phyloP scores from a whole-genome alignment of 805 yeast genomes.

The Tetrapisispora taiwanensis region DNA sequence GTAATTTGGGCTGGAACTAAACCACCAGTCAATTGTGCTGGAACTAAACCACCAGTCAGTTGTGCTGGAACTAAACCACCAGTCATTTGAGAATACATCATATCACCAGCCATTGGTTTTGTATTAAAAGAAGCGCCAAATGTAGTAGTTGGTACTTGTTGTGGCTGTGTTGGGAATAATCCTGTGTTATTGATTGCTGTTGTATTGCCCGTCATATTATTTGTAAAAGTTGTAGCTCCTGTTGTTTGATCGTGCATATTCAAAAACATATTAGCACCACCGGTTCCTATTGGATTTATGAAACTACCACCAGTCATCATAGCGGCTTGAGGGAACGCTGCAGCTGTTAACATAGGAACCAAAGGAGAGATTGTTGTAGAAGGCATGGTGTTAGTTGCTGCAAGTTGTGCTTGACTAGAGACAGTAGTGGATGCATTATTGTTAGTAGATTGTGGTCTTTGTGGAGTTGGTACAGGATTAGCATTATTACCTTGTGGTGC shows the following conservation, averaged over 20 bases:
- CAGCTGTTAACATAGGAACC: slow-evolving; percentile 15
- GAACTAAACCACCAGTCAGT: neutral
- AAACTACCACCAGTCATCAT: slow-evolving; percentile 14
- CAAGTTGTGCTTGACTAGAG: neutral
- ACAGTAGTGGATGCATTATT: slow-evolving; percentile 1
- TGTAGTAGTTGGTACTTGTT: slow-evolving; percentile 1
- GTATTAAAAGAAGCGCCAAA: slow-evolving; percentile 1
- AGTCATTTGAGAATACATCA: neutral
- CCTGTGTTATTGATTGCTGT: neutral
- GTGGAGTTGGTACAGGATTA: neutral
- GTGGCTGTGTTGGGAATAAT: neutral
- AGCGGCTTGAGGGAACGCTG: slow-evolving; percentile 13
- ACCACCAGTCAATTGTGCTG: neutral
- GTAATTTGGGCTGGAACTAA: neutral
- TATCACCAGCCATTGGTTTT: neutral
- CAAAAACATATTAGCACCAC: slow-evolving; percentile 2
- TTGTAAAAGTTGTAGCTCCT: slow-evolving; percentile 1
- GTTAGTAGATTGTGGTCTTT: slow-evolving; percentile 1
- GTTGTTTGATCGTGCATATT: slow-evolving; percentile 5
- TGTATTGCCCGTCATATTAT: neutral
- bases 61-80: slow-evolving; percentile 1
- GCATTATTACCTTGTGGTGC: neutral
- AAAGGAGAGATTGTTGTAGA: slow-evolving; percentile 5
- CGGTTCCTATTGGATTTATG: neutral
- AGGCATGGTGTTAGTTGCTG: neutral